Conservation (phyloP, 2,329 filamentous ascomycete genomes). For the Trichoderma cornu-damae region DNA sequence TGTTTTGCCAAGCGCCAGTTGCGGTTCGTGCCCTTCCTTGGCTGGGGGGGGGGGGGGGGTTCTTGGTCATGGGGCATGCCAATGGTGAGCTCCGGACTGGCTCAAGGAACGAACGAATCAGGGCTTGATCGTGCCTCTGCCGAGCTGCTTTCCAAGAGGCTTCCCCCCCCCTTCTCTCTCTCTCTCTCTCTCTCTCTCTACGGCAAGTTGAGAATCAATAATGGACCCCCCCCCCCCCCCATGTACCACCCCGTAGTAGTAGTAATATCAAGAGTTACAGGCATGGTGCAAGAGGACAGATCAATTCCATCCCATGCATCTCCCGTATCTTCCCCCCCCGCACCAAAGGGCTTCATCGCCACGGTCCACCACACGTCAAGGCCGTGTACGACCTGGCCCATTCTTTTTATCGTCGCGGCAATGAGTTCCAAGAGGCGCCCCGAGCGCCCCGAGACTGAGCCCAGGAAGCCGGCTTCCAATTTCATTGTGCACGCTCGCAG, state of each 20-base stretch:
- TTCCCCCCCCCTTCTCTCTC: conserved; percentile 34
- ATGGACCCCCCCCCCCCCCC: no score
- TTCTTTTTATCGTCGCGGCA: conserved; percentile 47
- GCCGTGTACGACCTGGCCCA: conserved; percentile 53
- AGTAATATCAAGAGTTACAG: conserved; percentile 48
- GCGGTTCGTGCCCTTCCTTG: conserved; percentile 54
- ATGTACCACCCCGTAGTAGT: no score
- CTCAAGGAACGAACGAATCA: conserved; percentile 47
- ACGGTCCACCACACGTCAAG: conserved; percentile 50
- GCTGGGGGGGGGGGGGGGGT: no score
- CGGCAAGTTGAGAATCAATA: no score
- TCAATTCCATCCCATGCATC: conserved; percentile 49
- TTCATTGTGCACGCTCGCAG: conserved; percentile 47
- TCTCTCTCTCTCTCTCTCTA: no score
- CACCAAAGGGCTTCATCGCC: conserved; percentile 56
- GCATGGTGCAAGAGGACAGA: conserved; percentile 48
- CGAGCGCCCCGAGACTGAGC: conserved; percentile 40
- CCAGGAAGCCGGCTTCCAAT: conserved; percentile 39
- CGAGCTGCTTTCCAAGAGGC: conserved; percentile 46
- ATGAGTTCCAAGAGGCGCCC: conserved; percentile 41
- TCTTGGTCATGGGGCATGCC: conserved; percentile 63
- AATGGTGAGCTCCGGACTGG: conserved; percentile 57
- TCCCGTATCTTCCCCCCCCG: conserved; percentile 57
- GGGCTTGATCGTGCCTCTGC: conserved; percentile 55
- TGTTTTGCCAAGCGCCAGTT: conserved; percentile 60